These are phyloP conservation scores for Fusarium xyrophilum DNA, from an alignment of 2,329 filamentous ascomycete species.

Conservation along the genomic window DNA sequence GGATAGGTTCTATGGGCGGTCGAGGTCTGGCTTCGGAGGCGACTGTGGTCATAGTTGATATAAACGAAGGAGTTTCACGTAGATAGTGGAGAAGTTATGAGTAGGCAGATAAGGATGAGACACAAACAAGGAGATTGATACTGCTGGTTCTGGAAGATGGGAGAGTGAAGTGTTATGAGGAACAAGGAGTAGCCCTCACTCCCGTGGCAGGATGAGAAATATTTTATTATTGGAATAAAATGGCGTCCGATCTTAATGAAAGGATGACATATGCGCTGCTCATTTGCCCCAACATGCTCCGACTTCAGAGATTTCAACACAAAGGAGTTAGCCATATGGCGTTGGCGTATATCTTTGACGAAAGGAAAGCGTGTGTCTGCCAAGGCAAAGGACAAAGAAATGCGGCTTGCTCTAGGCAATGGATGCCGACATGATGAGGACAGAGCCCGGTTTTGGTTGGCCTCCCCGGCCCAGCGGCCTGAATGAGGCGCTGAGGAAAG, in stretches of 20 bases:
- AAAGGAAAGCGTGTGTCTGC: slow-evolving; percentile 32
- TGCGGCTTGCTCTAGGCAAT: slow-evolving; percentile 30
- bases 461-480: slow-evolving; percentile 5
- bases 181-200: background rate
- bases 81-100: background rate
- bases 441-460: slow-evolving; percentile 20
- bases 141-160: background rate
- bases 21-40: slow-evolving; percentile 27
- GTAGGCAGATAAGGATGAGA: background rate
- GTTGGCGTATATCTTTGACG: slow-evolving; percentile 21
- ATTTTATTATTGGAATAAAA: slow-evolving; percentile 35
- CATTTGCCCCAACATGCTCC: slow-evolving; percentile 13
- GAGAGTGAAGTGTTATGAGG: background rate
- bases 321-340: slow-evolving; percentile 26
- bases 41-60: slow-evolving; percentile 25
- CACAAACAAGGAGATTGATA: background rate
- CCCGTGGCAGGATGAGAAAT: slow-evolving; percentile 3
- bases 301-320: slow-evolving; percentile 15
- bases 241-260: slow-evolving; percentile 27
- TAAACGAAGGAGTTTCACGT: slow-evolving; percentile 5
- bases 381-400: slow-evolving; percentile 40
- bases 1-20: slow-evolving; percentile 37
- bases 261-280: slow-evolving; percentile 20
- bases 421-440: slow-evolving; percentile 8
- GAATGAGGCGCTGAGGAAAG: slow-evolving; percentile 14